Conservation (phyloP, 108 stramenopile genomes). For the Seminavis robusta region DNA sequence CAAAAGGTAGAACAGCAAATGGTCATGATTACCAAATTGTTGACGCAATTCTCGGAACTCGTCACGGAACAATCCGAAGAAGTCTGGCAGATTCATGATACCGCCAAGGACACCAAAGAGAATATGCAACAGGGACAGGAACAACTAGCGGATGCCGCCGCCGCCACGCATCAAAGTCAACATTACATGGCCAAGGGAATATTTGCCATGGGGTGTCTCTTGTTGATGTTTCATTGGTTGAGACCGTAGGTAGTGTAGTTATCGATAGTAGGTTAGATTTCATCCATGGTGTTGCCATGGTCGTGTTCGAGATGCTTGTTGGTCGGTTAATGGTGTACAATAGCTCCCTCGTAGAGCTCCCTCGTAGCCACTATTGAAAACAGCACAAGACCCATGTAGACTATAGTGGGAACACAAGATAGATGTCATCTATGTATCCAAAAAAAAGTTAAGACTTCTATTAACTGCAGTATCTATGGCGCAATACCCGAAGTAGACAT, state of each 20-base stretch:
- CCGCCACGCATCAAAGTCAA: conserved; percentile 52
- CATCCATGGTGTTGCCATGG: no score
- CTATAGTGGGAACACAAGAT: no score
- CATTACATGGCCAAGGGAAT: conserved; percentile 82
- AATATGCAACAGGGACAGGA: conserved; percentile 81
- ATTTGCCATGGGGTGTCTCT: conserved; percentile 46
- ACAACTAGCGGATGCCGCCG: conserved; percentile 71
- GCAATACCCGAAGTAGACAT: no score
- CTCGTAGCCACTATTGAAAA: no score
- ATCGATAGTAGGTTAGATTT: no score
- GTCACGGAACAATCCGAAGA: conserved; percentile 81
- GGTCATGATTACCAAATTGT: conserved; percentile 77
- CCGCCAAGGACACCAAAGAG: conserved; percentile 58
- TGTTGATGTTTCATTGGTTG: conserved; percentile 74
- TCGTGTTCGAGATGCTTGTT: no score
- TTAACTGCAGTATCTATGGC: no score
- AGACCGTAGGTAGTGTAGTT: conserved; percentile 43
- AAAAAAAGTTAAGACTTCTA: no score
- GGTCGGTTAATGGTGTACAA: no score
- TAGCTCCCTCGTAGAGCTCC: no score
- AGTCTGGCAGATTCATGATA: conserved; percentile 63
- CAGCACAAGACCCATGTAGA: no score
- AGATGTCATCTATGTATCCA: no score
- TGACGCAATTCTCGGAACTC: conserved; percentile 74
- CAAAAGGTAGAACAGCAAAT: conserved; percentile 76